Evolutionary conservation across 140 eudicot genomes (phyloP), one percentile per base, ranked within the genome.

Genomic region (Bidens hawaiensis): DNA sequence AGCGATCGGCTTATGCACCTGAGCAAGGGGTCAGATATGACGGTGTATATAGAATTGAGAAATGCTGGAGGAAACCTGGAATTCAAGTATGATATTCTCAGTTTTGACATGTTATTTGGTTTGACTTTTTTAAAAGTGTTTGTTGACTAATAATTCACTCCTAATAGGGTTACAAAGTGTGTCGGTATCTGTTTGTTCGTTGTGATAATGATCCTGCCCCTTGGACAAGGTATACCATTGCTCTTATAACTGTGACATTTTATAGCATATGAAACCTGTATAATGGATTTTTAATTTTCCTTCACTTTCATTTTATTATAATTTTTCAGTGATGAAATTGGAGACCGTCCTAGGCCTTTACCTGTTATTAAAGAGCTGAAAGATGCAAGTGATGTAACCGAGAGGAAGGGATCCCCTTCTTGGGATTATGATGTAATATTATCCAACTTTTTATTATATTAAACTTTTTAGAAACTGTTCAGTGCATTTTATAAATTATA

Each of bases 191-290:
- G 5, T 90, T 90, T 76, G 94, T 90, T 53, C 84, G 97, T 34
- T 90, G 97, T 68, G 97, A 90, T 74, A 90, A 90, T 65, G 95
- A 83, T 36, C 97, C 97, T 75, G 97, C 97, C 21, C 97, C 97
- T 33, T 90, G 97, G 97, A 87, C 97, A 59, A 87, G 95, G 97
- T 87, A 50, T 72, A 81, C 51, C 30, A 36, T 42, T 65, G 38
- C 16, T 24, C 11, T 25, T 1, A 36, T 16, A 10, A 22, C 51
- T 46, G 3, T 11, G 27, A 10, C 49, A 15, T 21, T 61, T 41
- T 28, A 0, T 43, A 17, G 8, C 33, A 6, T 72, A 4, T 52
- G 42, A 21, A 52, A 8, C 6, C 8, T 6, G 14, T 5, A 24
- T 13, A 3, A 28, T 41, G 10, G 69, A 31, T 50, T 14, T 11